Evolutionary conservation across 2,329 filamentous ascomycete species (phyloP), one percentile per base, ranked within the genome.

Genomic region (Penicillium sp.): DNA sequence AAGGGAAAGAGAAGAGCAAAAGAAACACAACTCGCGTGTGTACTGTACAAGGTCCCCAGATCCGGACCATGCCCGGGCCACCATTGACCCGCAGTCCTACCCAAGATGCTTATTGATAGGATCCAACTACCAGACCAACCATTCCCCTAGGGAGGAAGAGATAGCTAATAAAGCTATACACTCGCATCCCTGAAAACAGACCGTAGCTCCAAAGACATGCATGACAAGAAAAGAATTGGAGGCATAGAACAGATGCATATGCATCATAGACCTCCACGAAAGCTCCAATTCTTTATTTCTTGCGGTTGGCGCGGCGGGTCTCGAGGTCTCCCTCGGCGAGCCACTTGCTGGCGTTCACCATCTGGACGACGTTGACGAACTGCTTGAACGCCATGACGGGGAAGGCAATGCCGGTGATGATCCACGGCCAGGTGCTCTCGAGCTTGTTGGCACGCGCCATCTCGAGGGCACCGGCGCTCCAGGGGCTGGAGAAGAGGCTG

Each of bases 381-480:
- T 99, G 94, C 83, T 99, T 99, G 64, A 87, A 82, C 22, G 86
- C 79, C 92, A 97, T 97, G 71, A 97, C 81, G 11, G 92, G 92
- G 63, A 89, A 86, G 67, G 90, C 92, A 65, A 95, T 77, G 24
- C 85, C 84, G 43, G 90, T 89, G 60, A 97, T 82, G 47, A 94
- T 83, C 94, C 89, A 92, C 0, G 90, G 89, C 67, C 85, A 75
- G 59, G 81, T 83, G 57, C 86, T 89, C 69, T 90, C 88, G 81
- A 92, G 90, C 80, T 97, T 97, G 81, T 97, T 97, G 52, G 92
- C 92, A 58, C 91, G 87, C 14, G 92, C 93, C 75, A 96, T 83
- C 77, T 97, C 93, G 74, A 97, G 86, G 18, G 93, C 93, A 27
- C 89, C 92, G 8, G 93, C 92, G 69, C 90, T 95, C 82, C 94